phyloP scores from a whole-genome alignment of 2,329 filamentous ascomycete genomes.

The Neonectria sp. region DNA sequence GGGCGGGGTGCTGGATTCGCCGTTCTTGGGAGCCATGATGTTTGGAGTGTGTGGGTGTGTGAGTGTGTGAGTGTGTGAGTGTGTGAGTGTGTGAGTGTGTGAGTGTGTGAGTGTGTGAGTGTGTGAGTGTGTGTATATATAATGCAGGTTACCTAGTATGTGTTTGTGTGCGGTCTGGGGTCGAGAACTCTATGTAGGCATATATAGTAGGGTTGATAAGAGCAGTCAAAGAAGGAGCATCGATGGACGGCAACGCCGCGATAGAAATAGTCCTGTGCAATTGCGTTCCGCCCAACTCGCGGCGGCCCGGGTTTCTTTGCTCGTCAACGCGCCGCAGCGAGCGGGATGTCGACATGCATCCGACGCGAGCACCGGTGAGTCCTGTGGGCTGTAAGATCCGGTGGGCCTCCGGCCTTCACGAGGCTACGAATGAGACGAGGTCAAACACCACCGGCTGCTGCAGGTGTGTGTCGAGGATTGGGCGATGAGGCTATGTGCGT shows the following conservation, averaged over 20 bases:
- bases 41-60: background rate
- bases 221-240: background rate
- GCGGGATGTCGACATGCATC: slow-evolving; percentile 8
- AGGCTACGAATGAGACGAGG: slow-evolving; percentile 17
- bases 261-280: background rate
- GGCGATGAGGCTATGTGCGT: background rate
- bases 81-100: too few species aligned
- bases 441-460: background rate
- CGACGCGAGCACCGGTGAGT: background rate
- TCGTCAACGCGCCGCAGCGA: slow-evolving; percentile 1
- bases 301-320: too few species aligned
- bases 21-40: slow-evolving; percentile 11
- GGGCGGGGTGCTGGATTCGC: background rate
- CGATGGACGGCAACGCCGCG: background rate
- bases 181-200: background rate
- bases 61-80: too few species aligned
- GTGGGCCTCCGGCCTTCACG: slow-evolving; percentile 14
- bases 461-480: background rate
- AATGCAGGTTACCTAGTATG: background rate
- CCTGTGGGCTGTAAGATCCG: background rate
- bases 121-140: too few species aligned
- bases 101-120: too few species aligned
- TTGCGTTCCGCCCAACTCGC: background rate
- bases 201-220: background rate
- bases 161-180: too few species aligned